Base-by-base conservation (phyloP, 2,329 filamentous ascomycete species). In the Clonostachys sp. region DNA sequence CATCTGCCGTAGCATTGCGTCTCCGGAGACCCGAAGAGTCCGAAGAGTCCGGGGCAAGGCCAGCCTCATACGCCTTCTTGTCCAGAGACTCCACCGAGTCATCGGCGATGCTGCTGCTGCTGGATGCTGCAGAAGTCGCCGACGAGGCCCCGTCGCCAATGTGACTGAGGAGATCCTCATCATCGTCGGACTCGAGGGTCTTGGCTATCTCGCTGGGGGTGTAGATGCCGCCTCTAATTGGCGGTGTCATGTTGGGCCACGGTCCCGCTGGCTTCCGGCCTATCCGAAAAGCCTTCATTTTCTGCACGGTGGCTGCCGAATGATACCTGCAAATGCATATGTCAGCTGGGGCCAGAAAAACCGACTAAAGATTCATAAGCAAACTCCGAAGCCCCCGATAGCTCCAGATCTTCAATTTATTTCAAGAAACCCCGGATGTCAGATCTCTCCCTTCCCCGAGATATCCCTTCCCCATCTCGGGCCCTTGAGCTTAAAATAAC, bases 221-320 rank as follows among this genome's bases (percentile, higher is more conserved):
- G 24, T 10, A 30, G 24, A 30, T 30, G 24, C 73, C 72, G 39
- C 74, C 72, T 58, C 75, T 71, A 50, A 84, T 83, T 53, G 81
- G 81, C 47, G 81, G 81, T 53, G 73, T 75, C 54, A 75, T 68
- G 64, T 81, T 82, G 50, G 65, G 63, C 81, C 81, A 85, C 36
- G 72, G 72, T 51, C 75, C 71, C 47, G 65, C 57, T 42, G 77
- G 67, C 58, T 72, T 75, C 56, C 73, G 75, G 55, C 80, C 81
- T 55, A 85, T 81, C 55, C 77, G 78, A 63, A 75, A 83, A 55
- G 74, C 72, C 60, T 74, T 77, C 78, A 85, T 83, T 45, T 73
- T 75, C 44, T 70, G 67, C 33, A 82, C 61, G 13, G 79, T 79
- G 46, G 68, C 63, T 39, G 67, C 63, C 38, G 71, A 74, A 59